A percentile compares a stretch with the other conserved stretches of the same genome.
Evolutionary conservation across 139 green algal species (phyloP).

Genomic region (Picochlorum sp.): DNA sequence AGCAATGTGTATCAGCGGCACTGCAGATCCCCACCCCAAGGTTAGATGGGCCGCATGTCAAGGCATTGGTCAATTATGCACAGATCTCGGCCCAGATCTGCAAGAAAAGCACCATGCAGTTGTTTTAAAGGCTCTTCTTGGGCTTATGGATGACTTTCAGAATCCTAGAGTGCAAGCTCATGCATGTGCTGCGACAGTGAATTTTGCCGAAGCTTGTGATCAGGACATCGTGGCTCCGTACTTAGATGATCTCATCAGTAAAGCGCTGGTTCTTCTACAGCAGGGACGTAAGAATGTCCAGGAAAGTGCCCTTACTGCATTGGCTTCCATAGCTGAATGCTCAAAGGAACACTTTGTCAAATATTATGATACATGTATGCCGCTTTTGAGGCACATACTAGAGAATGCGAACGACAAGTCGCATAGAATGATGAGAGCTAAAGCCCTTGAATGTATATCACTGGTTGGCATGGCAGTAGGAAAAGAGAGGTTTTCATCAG

Average conservation of each 20-base stretch:
- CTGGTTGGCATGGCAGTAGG: conserved; percentile 98
- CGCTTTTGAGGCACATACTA: conserved; percentile 81
- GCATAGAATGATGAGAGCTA: conserved; percentile 77
- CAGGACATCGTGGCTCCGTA: conserved; percentile 77
- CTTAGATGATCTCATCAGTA: conserved; percentile 82
- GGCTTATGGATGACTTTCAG: conserved; percentile 75
- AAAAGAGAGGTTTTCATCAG: conserved; percentile 67
- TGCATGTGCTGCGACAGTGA: conserved; percentile 86
- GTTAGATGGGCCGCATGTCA: conserved; percentile 96
- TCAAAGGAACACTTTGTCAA: conserved; percentile 75
- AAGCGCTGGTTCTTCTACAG: conserved; percentile 79
- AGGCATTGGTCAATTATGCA: conserved; percentile 95
- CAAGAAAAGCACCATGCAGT: conserved; percentile 38
- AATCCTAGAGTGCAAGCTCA: conserved; percentile 90
- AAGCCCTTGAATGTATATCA: conserved; percentile 93
- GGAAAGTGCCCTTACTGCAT: conserved; percentile 88
- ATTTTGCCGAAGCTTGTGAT: conserved; percentile 89
- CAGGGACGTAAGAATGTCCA: conserved; percentile 61
- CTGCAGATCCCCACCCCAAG: conserved; percentile 56
- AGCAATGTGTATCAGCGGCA: conserved; percentile 62
- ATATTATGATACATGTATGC: conserved; percentile 59
- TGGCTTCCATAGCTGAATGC: conserved; percentile 87
- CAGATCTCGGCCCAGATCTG: conserved; percentile 90
- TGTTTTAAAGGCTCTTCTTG: conserved; percentile 51
- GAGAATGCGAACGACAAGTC: conserved; percentile 41